Conservation (phyloP, 1,284 basidiomycete genomes). For the Erythrobasidium hasegawianum region DNA sequence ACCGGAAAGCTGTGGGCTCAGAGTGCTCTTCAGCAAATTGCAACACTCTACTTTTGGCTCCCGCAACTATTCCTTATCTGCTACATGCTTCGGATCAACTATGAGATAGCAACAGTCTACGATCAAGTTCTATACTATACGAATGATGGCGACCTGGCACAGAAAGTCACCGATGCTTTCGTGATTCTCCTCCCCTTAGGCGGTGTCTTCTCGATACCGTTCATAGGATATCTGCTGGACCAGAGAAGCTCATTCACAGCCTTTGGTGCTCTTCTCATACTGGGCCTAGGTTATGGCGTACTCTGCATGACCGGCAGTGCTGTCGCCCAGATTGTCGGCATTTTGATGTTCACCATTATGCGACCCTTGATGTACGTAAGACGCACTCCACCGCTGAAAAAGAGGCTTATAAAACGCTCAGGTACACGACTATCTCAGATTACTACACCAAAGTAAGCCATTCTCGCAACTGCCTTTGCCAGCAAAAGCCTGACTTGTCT, state of each 20-base stretch:
- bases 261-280: conserved; percentile 45
- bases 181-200: conserved; percentile 51
- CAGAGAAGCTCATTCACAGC: conserved; percentile 45
- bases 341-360: conserved; percentile 48
- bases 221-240: conserved; percentile 50
- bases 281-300: conserved; percentile 47
- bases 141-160: conserved; percentile 42
- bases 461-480: background rate
- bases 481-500: background rate
- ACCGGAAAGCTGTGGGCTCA: conserved; percentile 48
- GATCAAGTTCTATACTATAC: conserved; percentile 50
- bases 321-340: conserved; percentile 46
- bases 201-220: conserved; percentile 47
- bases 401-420: conserved; percentile 20
- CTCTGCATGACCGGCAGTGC: conserved; percentile 45
- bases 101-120: conserved; percentile 49
- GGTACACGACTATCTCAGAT: conserved; percentile 49
- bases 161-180: conserved; percentile 48
- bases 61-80: conserved; percentile 46
- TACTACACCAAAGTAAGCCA: conserved; percentile 43
- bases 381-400: too few relatives aligned
- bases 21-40: conserved; percentile 46
- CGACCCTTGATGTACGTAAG: conserved; percentile 36
- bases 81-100: conserved; percentile 51
- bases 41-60: conserved; percentile 48